Base-by-base conservation (phyloP, 441 rosid genomes). In the Arabidopsis hybrid region DNA sequence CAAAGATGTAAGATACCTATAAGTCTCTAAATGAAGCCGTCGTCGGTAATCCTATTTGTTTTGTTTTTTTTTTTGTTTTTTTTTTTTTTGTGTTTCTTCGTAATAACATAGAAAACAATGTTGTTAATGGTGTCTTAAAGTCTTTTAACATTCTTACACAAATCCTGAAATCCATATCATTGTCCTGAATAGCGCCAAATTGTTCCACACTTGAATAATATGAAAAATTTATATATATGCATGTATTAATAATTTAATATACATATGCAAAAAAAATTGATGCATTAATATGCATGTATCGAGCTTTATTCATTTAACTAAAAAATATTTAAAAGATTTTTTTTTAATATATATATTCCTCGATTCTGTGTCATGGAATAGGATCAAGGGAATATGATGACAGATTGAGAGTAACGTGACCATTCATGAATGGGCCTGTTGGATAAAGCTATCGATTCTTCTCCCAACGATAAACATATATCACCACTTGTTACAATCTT, bases 361-460 rank as follows among this genome's bases (percentile, higher is more conserved):
- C 7, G 75, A 76, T 69, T 63, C 60, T 69, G 5, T 55, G 39
- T 69, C 60, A 56, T 76, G 71, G 75, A 63, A 62, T 32, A 72
- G 55, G 69, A 72, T 52, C 6, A 53, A 60, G 42, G 26, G 70
- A 75, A 75, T 69, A 76, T 61, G 74, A 75, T 62, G 79, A 75
- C 49, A 67, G 14, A 75, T 13, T 60, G 64, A 75, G 50, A 60
- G 32, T 53, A 36, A 38, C 31, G 79, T 76, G 65, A 75, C 75
- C 60, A 56, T 62, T 69, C 60, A 56, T 38, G 53, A 63, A 69
- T 63, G 53, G 43, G 55, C 46, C 75, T 63, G 34, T 62, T 32
- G 3, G 36, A 61, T 68, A 76, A 76, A 76, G 71, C 58, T 14
- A 76, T 69, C 38, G 75, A 76, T n/a, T n/a, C n/a, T 76, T 69